Conservation (phyloP, 768 basidiomycete genomes). For the Neoboletus brunneissimus region DNA sequence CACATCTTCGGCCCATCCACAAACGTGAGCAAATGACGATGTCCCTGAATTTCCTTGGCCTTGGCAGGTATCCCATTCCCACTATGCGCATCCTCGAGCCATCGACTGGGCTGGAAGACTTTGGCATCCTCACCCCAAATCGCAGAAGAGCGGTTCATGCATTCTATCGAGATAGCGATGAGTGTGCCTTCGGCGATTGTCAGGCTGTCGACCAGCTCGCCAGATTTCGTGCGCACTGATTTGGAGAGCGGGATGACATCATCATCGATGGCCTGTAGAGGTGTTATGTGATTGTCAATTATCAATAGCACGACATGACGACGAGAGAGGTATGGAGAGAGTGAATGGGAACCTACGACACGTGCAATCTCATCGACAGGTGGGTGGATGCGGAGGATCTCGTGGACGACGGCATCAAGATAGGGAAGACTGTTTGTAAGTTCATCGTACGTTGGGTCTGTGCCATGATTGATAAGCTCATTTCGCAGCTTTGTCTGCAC, state of each 20-base stretch:
- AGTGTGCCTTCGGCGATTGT: slow-evolving; percentile 47
- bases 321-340: no score
- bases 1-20: slow-evolving; percentile 48
- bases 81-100: slow-evolving; percentile 40
- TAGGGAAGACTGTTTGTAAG: slow-evolving; percentile 49
- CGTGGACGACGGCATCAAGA: slow-evolving; percentile 46
- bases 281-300: not conserved
- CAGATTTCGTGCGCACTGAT: slow-evolving; percentile 43
- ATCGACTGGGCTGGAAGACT: slow-evolving; percentile 60
- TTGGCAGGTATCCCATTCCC: slow-evolving; percentile 20
- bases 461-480: slow-evolving; percentile 42
- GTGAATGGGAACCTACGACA: not conserved
- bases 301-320: not conserved
- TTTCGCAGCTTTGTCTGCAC: slow-evolving; percentile 48
- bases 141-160: slow-evolving; percentile 48
- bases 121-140: slow-evolving; percentile 63
- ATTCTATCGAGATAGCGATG: slow-evolving; percentile 42
- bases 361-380: slow-evolving; percentile 27
- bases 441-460: slow-evolving; percentile 55
- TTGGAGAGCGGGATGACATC: slow-evolving; percentile 32
- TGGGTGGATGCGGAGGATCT: slow-evolving; percentile 43
- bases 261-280: slow-evolving; percentile 44
- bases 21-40: slow-evolving; percentile 54
- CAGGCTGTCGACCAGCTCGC: slow-evolving; percentile 38
- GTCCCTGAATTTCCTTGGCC: slow-evolving; percentile 43